Percentiles rank a stretch among this genome's conserved stretches.
phyloP scores from a whole-genome alignment of 1,284 basidiomycete species.

The Tilletia setariae region DNA sequence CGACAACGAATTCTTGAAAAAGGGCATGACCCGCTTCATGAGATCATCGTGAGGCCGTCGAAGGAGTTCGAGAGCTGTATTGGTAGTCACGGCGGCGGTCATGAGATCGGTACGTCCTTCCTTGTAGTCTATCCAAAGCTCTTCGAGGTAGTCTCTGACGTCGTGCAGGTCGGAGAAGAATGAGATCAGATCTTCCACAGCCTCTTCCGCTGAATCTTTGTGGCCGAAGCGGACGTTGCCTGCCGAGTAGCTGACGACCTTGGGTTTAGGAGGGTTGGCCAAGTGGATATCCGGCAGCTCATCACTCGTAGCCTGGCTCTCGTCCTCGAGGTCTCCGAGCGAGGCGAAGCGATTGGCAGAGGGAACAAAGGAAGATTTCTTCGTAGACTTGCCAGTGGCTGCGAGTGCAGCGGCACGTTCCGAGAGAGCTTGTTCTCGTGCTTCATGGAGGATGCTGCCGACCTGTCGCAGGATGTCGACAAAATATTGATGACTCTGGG shows the following conservation, averaged over 20 bases:
- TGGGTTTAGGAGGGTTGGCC: not conserved
- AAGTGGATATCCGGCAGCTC: not conserved
- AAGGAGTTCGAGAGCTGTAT: not conserved
- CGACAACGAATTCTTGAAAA: not conserved
- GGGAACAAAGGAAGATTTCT: not conserved
- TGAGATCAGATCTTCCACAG: not conserved
- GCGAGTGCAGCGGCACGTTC: not conserved
- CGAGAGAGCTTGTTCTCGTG: not conserved
- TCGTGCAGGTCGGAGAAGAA: constrained; percentile 6
- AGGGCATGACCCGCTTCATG: constrained; percentile 4
- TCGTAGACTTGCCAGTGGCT: not conserved
- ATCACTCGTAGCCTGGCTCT: not conserved
- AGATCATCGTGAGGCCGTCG: not conserved
- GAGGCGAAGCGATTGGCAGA: constrained; percentile 1
- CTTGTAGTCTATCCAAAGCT: not conserved
- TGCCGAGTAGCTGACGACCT: not conserved
- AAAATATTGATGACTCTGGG: not conserved
- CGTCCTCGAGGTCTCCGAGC: not conserved
- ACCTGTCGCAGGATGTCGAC: not conserved
- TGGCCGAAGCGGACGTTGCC: not conserved
- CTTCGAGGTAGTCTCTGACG: not conserved
- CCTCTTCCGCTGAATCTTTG: not conserved
- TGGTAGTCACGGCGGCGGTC: not conserved
- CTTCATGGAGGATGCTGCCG: not conserved
- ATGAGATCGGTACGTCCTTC: not conserved